Base-by-base conservation (phyloP, 1,284 basidiomycete genomes). In the Cryptococcus sp. region DNA sequence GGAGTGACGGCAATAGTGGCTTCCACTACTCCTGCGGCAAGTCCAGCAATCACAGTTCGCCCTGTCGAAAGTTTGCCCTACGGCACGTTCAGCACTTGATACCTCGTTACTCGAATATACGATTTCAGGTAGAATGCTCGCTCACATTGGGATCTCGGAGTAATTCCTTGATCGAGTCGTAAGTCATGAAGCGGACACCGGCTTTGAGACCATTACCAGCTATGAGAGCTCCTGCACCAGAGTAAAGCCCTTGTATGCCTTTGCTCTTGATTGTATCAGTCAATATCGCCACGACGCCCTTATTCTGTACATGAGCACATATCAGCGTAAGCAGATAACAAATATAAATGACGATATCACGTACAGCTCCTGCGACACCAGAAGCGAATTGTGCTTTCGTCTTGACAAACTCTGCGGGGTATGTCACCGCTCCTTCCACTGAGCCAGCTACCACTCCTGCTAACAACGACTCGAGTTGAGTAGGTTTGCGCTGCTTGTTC, bases 1-100 rank as follows among this genome's bases (percentile, higher is more conserved):
- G 93, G 93, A 0, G 93, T 95, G 3, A 96, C 93, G 1, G 92
- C 93, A 55, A 95, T 85, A 20, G 94, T 75, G 0, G 93, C 91
- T 75, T 97, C 93, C 74, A 83, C 87, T 84, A 93, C 86, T 1
- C 93, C 93, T 2, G 93, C 93, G 29, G 90, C 91, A 8, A 97
- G 80, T 34, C 93, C 93, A 54, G 93, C 93, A 86, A 91, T 67
- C 34, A 94, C 80, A 77, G 89, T 91, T 45, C 86, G 80, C 8
- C 88, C 86, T 0, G 91, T 85, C 61, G 84, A 87, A 45, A 93
- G 85, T 82, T 34, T 34, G 5, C 29, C 29, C 29, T 34, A 10
- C 13, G 8, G 29, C 29, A 13, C 29, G 29, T 5, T 34, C 29
- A 34, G 29, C 8, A 34, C 2, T 29, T 29, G 5, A 29, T 29